Conservation (phyloP, 345 rosid genomes). For the Ricinus communis region DNA sequence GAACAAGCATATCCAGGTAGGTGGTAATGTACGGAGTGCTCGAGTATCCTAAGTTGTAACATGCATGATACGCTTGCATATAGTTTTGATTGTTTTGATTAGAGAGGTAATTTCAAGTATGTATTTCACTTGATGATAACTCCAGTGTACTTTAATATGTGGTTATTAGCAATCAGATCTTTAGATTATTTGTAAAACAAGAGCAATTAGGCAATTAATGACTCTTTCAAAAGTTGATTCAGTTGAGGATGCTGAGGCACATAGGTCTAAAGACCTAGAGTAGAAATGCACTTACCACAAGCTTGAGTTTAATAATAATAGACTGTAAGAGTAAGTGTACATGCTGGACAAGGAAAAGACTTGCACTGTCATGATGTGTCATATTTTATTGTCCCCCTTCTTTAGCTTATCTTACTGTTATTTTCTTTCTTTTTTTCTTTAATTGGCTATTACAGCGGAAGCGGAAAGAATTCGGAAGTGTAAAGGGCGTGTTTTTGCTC, state of each 20-base stretch:
- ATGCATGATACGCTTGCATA: background rate
- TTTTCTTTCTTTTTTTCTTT: too few relatives aligned
- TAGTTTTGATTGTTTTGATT: too few relatives aligned
- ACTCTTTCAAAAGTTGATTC: background rate
- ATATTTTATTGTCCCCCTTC: background rate
- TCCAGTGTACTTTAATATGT: background rate
- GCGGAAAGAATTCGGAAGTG: slow-evolving; percentile 89
- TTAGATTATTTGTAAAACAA: background rate
- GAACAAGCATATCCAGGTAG: too few relatives aligned
- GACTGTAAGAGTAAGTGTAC: background rate
- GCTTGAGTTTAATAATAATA: background rate
- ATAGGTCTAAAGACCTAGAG: too few relatives aligned
- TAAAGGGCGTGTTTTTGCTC: slow-evolving; percentile 92
- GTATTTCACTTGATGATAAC: background rate
- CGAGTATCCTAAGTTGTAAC: too few relatives aligned
- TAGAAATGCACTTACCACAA: background rate
- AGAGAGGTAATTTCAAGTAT: too few relatives aligned
- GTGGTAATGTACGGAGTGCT: too few relatives aligned
- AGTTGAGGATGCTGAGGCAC: background rate
- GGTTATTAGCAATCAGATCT: background rate
- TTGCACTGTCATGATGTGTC: background rate
- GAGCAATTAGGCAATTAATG: background rate
- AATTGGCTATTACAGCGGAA: slow-evolving; percentile 56
- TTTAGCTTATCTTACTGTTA: background rate
- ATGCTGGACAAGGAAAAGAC: background rate